A percentile compares a stretch with the other conserved stretches of the same genome.
phyloP scores from a whole-genome alignment of 768 basidiomycete genomes.

The Hericium erinaceus region DNA sequence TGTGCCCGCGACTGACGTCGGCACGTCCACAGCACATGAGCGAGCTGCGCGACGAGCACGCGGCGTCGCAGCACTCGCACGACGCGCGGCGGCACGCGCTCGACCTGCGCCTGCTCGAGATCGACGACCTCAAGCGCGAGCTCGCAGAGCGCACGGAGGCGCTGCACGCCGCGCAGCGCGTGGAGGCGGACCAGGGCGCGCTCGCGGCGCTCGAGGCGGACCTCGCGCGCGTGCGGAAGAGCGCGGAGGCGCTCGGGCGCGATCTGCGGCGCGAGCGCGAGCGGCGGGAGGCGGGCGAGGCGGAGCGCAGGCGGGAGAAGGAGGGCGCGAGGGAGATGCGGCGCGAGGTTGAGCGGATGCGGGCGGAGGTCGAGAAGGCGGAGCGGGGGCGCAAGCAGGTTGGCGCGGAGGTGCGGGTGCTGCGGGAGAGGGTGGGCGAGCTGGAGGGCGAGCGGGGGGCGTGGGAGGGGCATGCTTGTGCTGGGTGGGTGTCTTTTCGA shows the following conservation, averaged over 20 bases:
- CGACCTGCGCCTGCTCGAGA: slow-evolving; percentile 60
- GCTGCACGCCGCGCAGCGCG: slow-evolving; percentile 50
- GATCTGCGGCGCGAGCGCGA: slow-evolving; percentile 60
- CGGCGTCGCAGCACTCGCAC: slow-evolving; percentile 54
- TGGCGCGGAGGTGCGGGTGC: slow-evolving; percentile 52
- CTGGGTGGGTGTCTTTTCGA: slow-evolving; percentile 34
- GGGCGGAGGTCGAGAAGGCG: slow-evolving; percentile 27
- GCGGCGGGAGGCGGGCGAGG: slow-evolving; percentile 63
- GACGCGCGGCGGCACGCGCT: slow-evolving; percentile 66
- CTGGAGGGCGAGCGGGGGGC: slow-evolving; percentile 39
- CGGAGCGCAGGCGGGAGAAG: slow-evolving; percentile 56
- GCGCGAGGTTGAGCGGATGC: slow-evolving; percentile 37
- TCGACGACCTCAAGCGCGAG: slow-evolving; percentile 66
- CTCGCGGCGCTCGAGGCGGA: slow-evolving; percentile 67
- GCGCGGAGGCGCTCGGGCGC: slow-evolving; percentile 70
- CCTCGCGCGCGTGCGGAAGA: slow-evolving; percentile 61
- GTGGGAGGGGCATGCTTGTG: slow-evolving; percentile 48
- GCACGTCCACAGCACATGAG: slow-evolving; percentile 38
- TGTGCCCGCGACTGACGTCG: neutral
- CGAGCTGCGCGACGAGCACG: slow-evolving; percentile 52
- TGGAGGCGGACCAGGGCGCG: slow-evolving; percentile 39
- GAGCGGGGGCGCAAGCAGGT: slow-evolving; percentile 61
- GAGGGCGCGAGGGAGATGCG: slow-evolving; percentile 36
- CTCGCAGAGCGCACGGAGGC: slow-evolving; percentile 52
- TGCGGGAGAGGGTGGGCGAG: slow-evolving; percentile 20